Evolutionary conservation across 2,329 filamentous ascomycete genomes (phyloP).

Genomic region (Rhytidhysteron rufulum): DNA sequence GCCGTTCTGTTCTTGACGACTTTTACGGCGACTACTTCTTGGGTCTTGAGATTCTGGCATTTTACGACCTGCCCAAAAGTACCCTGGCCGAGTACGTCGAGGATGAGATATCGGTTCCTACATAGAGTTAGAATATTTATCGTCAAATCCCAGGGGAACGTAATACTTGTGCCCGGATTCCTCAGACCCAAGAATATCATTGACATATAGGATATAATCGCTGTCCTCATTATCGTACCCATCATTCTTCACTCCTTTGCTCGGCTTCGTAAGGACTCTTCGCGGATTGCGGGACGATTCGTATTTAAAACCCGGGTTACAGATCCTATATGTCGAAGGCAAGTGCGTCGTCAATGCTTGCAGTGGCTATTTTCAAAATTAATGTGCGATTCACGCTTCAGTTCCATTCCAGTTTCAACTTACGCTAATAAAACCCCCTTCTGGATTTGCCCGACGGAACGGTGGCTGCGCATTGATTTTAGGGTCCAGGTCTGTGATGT

Average conservation of each 20-base stretch:
- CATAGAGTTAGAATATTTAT: slow-evolving; percentile 17
- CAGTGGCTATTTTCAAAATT: slow-evolving; percentile 61
- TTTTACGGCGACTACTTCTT: slow-evolving; percentile 97
- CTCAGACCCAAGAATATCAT: slow-evolving; percentile 95
- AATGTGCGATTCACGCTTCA: background rate
- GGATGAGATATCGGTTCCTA: slow-evolving; percentile 91
- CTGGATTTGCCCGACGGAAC: slow-evolving; percentile 89
- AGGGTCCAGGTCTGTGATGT: slow-evolving; percentile 70
- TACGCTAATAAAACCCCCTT: slow-evolving; percentile 97
- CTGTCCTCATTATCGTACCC: slow-evolving; percentile 99
- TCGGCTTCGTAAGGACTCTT: slow-evolving; percentile 93
- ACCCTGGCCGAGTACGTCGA: slow-evolving; percentile 94
- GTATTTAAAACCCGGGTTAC: slow-evolving; percentile 97
- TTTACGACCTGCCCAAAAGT: slow-evolving; percentile 99
- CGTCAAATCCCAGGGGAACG: slow-evolving; percentile 22
- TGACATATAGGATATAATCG: slow-evolving; percentile 98
- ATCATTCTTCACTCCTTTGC: slow-evolving; percentile 97
- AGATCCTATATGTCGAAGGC: slow-evolving; percentile 94
- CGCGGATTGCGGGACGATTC: slow-evolving; percentile 96
- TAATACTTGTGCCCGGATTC: slow-evolving; percentile 98
- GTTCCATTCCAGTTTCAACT: slow-evolving; percentile 40
- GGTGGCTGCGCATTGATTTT: slow-evolving; percentile 83
- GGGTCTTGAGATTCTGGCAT: slow-evolving; percentile 96
- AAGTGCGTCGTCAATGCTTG: slow-evolving; percentile 93
- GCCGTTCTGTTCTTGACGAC: slow-evolving; percentile 99